Evolutionary conservation across 192 early-diverging fungal species (phyloP), one percentile per base, ranked within the genome.

Genomic region (Funneliformis geosporum): DNA sequence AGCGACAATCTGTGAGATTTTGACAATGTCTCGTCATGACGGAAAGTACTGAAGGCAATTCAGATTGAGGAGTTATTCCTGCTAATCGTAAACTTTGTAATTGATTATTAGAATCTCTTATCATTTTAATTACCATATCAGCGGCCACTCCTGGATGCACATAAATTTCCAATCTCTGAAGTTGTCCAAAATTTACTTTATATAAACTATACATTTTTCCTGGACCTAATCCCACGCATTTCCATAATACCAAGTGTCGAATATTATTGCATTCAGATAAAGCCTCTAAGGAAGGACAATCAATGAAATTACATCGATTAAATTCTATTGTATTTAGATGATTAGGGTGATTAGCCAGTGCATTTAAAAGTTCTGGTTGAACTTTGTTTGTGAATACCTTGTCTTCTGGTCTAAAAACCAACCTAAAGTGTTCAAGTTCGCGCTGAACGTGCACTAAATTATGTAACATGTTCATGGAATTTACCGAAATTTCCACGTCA

Each of bases 291-390:
- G 10, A 16, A 65, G 10, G 11, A 38, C 64, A 65, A 33, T 65
- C 64, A 65, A 65, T 8, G 16, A 65, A 65, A 33, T 65, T 65
- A 65, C 64, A 65, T 65, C 64, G n/a, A 65, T 65, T 65, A 65
- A 65, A 65, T 33, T 65, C 64, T 14, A 65, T 33, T 8, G 64
- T 65, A 33, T 65, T 25, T 33, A 65, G 28, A 65, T 5, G 10
- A 33, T 33, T 65, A 33, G 64, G 25, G 2, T 8, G 9, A 65
- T 25, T 33, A 10, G 64, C n/a, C 14, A 65, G 28, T 65, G 64
- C 25, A 14, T 3, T 38, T 25, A 65, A 16, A 33, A 65, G 64
- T 33, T 33, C 11, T 65, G 64, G 28, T 33, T 25, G 25, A 38
- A 65, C 64, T 14, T 65, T 25, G 16, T 65, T 65, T 33, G 27